Base-by-base conservation (phyloP, 2,329 filamentous ascomycete genomes). In the Zasmidium cellare region DNA sequence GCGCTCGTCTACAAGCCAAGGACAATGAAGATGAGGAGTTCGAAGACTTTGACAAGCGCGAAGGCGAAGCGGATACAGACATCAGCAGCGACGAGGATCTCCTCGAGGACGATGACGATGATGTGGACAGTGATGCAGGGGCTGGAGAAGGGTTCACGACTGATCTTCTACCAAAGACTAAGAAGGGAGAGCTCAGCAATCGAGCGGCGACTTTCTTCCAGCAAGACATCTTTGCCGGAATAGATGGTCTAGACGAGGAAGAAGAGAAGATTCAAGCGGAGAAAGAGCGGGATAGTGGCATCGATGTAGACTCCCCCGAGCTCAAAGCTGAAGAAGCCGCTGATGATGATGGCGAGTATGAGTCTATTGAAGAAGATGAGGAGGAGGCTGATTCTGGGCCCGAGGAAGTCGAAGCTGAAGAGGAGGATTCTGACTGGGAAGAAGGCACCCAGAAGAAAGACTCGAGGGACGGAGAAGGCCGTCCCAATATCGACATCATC, bases 401-500 rank as follows among this genome's bases (percentile, higher is more conserved):
- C n/a, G 66, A 68, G 46, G 63, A 62, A 9, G 62, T 65, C 22
- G 67, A 71, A 18, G 70, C 73, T 11, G 77, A 76, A 18, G 72
- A 68, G 9, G 65, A 75, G 22, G 79, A 82, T 3, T 73, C 79
- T 48, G 80, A 80, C 2, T 88, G 90, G 58, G 86, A 91, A 68
- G 80, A 66, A 65, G 80, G 85, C 48, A 80, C 86, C 60, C 83
- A 87, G 53, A 85, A 84, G 60, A 51, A 41, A 38, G 59, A 41
- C 9, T 38, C 57, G 61, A 53, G 64, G 3, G 80, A 85, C 55
- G 59, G 62, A 31, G 63, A 68, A 51, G 87, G 87, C 57, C 84
- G 82, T 55, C 72, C 75, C 82, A 92, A 97, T 72, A 96, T 99
- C 76, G 92, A 97, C 73, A 97, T 99, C 69, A 96, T 97, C 71